These are phyloP conservation scores for Talaromyces sp. DNA, from an alignment of 2,329 filamentous ascomycete species.

Conservation along the genomic window DNA sequence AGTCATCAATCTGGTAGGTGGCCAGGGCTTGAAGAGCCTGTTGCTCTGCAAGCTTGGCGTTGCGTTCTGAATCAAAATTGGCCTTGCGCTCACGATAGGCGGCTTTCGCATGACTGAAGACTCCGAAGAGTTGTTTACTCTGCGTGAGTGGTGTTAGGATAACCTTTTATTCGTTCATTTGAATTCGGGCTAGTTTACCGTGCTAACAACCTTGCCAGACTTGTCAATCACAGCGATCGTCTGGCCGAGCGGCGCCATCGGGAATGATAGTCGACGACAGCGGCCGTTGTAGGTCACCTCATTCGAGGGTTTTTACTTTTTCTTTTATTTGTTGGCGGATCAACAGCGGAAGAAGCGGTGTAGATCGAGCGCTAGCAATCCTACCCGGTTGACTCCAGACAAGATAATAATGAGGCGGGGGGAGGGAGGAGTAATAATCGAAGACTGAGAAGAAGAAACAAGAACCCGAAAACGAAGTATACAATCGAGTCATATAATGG, in stretches of 20 bases:
- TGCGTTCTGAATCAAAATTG: conserved; percentile 72
- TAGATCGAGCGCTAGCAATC: conserved; percentile 1
- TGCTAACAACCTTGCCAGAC: conserved; percentile 88
- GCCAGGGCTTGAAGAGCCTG: conserved; percentile 62
- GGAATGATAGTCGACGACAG: conserved; percentile 16
- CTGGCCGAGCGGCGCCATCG: conserved; percentile 54
- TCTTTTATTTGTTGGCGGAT: not conserved
- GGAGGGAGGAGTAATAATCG: not conserved
- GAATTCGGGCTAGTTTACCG: conserved; percentile 58
- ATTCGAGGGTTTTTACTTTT: conserved; percentile 8
- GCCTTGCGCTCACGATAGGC: conserved; percentile 88
- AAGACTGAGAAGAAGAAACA: conserved; percentile 4
- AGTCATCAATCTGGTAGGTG: conserved; percentile 53
- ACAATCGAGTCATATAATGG: conserved; percentile 3
- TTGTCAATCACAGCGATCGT: conserved; percentile 89
- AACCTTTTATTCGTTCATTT: conserved; percentile 4
- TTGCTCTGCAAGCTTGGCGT: conserved; percentile 59
- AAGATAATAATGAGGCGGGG: not conserved
- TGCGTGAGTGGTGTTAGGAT: conserved; percentile 40
- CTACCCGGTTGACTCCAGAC: not conserved
- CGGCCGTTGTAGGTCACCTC: conserved; percentile 14
- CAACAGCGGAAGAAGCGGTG: conserved; percentile 19
- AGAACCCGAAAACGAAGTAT: not conserved
- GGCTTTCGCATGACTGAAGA: conserved; percentile 89
- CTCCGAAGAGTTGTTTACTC: conserved; percentile 86